These are phyloP conservation scores for Stereum hirsutum DNA, from an alignment of 1,284 basidiomycete species.

Conservation along the genomic window DNA sequence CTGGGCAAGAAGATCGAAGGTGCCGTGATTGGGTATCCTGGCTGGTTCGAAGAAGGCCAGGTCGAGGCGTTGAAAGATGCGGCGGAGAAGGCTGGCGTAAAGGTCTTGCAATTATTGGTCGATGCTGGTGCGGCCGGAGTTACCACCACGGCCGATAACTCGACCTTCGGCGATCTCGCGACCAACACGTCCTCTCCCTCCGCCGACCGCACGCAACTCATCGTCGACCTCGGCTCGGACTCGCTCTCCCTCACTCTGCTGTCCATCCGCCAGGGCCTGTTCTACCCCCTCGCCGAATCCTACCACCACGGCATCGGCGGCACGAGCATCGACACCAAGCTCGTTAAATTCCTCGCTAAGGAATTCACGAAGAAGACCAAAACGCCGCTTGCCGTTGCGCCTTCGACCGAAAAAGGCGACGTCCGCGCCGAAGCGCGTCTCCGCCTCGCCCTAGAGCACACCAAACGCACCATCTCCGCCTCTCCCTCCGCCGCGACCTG, in stretches of 20 bases:
- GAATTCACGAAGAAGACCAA: slow-evolving; percentile 99
- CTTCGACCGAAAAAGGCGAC: slow-evolving; percentile 51
- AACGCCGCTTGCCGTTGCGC: slow-evolving; percentile 57
- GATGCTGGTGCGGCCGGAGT: slow-evolving; percentile 76
- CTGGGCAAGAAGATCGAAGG: slow-evolving; percentile 78
- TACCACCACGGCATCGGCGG: slow-evolving; percentile 41
- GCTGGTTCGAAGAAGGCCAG: slow-evolving; percentile 67
- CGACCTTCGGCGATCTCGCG: slow-evolving; percentile 33
- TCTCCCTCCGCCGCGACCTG: slow-evolving; percentile 85
- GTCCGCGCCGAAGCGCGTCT: slow-evolving; percentile 91
- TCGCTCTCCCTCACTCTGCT: slow-evolving; percentile 54
- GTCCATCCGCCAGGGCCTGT: slow-evolving; percentile 59
- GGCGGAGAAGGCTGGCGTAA: slow-evolving; percentile 75
- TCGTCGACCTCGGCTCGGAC: slow-evolving; percentile 67
- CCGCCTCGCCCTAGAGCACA: slow-evolving; percentile 88
- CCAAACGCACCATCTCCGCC: slow-evolving; percentile 89
- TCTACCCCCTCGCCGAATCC: slow-evolving; percentile 42
- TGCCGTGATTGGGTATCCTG: slow-evolving; percentile 80
- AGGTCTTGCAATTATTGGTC: slow-evolving; percentile 80
- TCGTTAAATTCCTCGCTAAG: slow-evolving; percentile 90
- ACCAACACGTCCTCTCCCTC: too few species aligned
- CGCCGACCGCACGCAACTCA: slow-evolving; percentile 55
- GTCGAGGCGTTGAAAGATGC: slow-evolving; percentile 66
- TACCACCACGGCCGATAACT: slow-evolving; percentile 34
- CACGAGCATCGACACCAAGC: slow-evolving; percentile 68